These are phyloP conservation scores for Fraxinus sp. DNA, from an alignment of 305 asterid species.

Conservation along the genomic window DNA sequence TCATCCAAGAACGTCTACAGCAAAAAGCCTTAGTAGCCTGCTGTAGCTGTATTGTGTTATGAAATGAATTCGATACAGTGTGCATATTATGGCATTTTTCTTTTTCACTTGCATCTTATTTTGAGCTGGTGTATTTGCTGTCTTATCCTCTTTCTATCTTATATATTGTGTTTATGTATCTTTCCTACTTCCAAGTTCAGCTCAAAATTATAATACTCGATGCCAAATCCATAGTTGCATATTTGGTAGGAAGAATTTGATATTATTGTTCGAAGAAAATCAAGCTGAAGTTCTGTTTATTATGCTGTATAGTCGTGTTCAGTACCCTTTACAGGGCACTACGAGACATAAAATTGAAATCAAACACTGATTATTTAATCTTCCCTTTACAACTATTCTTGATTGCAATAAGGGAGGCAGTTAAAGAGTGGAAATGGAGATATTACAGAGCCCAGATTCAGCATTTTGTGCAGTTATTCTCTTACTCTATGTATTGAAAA, in stretches of 20 bases:
- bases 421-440: background rate
- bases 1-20: conserved; percentile 38
- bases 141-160: background rate
- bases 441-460: background rate
- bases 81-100: conserved; percentile 5
- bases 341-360: background rate
- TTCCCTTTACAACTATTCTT: background rate
- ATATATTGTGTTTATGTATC: background rate
- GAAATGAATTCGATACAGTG: conserved; percentile 10
- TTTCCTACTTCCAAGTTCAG: background rate
- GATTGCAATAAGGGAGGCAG: background rate
- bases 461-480: background rate
- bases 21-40: conserved; percentile 33
- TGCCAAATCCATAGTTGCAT: background rate
- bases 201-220: background rate
- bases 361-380: background rate
- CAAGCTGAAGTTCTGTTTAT: background rate
- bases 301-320: background rate
- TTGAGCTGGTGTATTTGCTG: conserved; percentile 1
- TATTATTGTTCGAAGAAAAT: background rate
- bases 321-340: background rate
- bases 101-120: background rate
- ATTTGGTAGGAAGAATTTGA: background rate
- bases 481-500: background rate
- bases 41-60: conserved; percentile 41